Evolutionary conservation across 2,329 filamentous ascomycete genomes (phyloP).

Genomic region (Paraconiothyrium sp.): DNA sequence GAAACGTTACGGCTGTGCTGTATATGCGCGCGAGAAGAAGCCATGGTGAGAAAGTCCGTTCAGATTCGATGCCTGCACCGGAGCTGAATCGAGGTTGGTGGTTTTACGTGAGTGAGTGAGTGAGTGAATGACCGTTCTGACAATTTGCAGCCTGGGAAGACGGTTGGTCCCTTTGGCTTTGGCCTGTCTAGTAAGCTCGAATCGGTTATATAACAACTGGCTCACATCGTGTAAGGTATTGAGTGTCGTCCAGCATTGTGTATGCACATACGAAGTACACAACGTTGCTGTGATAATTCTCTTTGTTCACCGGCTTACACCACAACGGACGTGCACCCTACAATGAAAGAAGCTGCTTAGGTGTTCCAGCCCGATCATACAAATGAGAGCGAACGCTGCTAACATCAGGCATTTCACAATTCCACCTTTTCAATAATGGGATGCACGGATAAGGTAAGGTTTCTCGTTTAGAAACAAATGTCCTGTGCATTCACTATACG

Average conservation of each 20-base stretch:
- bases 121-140: conserved; percentile 1
- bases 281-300: neutral
- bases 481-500: no score
- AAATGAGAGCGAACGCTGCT: neutral
- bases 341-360: conserved; percentile 1
- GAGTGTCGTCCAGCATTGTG: neutral
- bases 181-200: neutral
- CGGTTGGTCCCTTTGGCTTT: neutral
- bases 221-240: neutral
- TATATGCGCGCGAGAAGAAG: neutral
- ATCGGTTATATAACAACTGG: neutral
- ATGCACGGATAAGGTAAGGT: no score
- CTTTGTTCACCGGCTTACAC: conserved; percentile 4
- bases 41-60: neutral
- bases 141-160: neutral
- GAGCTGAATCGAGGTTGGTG: neutral
- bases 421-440: no score
- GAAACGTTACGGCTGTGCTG: neutral
- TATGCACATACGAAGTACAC: neutral
- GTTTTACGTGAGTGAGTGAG: conserved; percentile 6
- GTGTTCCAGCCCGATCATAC: neutral
- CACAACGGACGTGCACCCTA: conserved; percentile 6
- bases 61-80: conserved; percentile 2
- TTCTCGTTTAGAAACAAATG: no score
- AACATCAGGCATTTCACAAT: neutral